A percentile compares a stretch with the other conserved stretches of the same genome.
These are phyloP conservation scores for Trichoderma koningiopsis DNA, from an alignment of 2,329 filamentous ascomycete genomes.

Conservation along the genomic window DNA sequence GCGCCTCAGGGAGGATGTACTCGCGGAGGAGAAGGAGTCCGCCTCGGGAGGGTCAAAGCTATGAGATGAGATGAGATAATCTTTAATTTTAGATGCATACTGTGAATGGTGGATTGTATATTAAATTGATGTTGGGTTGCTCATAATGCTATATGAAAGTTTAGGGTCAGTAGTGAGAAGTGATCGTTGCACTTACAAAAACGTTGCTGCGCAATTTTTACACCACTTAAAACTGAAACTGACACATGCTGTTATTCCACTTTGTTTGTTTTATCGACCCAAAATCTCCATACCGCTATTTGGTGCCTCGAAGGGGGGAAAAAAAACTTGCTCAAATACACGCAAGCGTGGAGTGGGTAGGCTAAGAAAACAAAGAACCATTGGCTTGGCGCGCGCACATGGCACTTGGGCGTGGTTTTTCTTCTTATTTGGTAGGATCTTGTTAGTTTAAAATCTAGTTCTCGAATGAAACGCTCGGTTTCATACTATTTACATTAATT, in stretches of 20 bases:
- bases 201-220: not conserved
- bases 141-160: not conserved
- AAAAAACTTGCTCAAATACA: not conserved
- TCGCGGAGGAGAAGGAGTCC: constrained; percentile 48
- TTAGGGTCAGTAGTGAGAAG: not conserved
- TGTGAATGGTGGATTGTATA: not conserved
- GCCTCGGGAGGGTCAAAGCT: constrained; percentile 34
- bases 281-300: not conserved
- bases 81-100: not conserved
- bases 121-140: not conserved
- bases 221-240: not conserved
- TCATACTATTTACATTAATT: not conserved
- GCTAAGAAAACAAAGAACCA: not conserved
- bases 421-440: not conserved
- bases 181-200: not conserved
- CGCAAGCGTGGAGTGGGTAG: not conserved
- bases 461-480: not conserved
- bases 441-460: not conserved
- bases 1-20: constrained; percentile 50
- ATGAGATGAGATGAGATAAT: constrained; percentile 26
- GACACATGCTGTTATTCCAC: not conserved
- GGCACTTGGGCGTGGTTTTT: not conserved
- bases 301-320: not conserved
- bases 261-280: not conserved
- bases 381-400: not conserved